Evolutionary conservation across 768 basidiomycete genomes (phyloP).

Genomic region (Clathrus columnatus): DNA sequence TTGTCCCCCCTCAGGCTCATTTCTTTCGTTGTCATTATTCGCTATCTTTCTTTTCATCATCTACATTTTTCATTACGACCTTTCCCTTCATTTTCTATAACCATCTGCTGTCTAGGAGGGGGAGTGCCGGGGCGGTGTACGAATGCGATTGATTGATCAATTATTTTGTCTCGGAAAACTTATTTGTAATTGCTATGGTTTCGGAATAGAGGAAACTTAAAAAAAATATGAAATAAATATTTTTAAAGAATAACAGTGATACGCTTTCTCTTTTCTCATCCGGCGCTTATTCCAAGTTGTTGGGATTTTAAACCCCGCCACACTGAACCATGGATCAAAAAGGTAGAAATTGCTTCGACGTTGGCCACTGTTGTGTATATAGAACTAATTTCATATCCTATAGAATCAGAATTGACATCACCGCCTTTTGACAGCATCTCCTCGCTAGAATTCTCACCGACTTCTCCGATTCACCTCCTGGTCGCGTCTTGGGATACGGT

Average conservation of each 20-base stretch:
- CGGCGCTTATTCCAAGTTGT: background rate
- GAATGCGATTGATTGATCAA: background rate
- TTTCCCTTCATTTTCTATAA: background rate
- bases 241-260: background rate
- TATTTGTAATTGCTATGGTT: background rate
- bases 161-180: background rate
- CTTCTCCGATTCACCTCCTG: conserved; percentile 67
- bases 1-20: background rate
- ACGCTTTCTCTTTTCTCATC: too few species aligned
- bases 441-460: conserved; percentile 70
- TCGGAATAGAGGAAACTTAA: background rate
- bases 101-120: background rate
- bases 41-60: background rate
- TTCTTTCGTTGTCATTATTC: background rate
- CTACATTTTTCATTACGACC: background rate
- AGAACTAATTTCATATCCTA: background rate
- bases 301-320: conserved; percentile 1
- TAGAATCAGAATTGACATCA: conserved; percentile 40
- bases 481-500: conserved; percentile 89
- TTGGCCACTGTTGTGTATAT: background rate
- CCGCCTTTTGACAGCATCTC: conserved; percentile 85
- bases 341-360: background rate
- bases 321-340: conserved; percentile 8
- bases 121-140: background rate
- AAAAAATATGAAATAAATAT: background rate